A percentile compares a stretch with the other conserved stretches of the same genome.
Evolutionary conservation across 306 rosid species (phyloP).

Genomic region (Elaeagnus macrophylla): DNA sequence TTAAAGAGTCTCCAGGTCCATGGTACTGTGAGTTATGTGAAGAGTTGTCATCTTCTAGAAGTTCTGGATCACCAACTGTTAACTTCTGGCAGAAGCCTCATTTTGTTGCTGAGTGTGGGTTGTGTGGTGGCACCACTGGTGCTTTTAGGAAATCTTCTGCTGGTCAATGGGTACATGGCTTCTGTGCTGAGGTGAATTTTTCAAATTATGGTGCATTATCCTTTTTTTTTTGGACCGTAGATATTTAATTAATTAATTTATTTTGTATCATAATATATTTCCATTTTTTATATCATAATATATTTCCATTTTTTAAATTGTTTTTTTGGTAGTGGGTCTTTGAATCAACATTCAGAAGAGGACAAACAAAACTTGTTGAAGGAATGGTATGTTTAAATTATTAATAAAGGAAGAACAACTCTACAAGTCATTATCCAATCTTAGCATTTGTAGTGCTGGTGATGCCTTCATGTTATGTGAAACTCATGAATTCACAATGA

Average conservation of each 20-base stretch:
- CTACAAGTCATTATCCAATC: conserved; percentile 2
- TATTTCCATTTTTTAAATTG: conserved; percentile 1
- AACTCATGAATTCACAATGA: conserved; percentile 4
- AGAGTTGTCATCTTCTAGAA: conserved; percentile 42
- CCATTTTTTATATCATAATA: conserved; percentile 6
- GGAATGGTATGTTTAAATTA: conserved; percentile 66
- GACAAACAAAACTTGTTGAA: conserved; percentile 64
- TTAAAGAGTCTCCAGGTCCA: conserved; percentile 77
- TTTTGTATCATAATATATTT: not conserved
- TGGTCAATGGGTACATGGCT: conserved; percentile 98
- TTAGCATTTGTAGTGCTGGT: not conserved
- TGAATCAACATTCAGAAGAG: conserved; percentile 77
- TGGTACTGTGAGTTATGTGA: conserved; percentile 97
- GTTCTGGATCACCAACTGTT: conserved; percentile 43
- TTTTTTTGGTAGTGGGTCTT: conserved; percentile 63
- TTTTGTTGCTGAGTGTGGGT: conserved; percentile 72
- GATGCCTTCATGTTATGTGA: not conserved
- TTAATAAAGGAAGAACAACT: not conserved
- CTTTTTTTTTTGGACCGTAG: not conserved
- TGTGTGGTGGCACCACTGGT: conserved; percentile 87
- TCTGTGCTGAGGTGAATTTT: conserved; percentile 81
- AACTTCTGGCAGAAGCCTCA: conserved; percentile 79
- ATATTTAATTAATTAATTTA: conserved; percentile 1
- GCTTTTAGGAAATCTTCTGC: conserved; percentile 84
- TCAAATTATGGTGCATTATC: not conserved